phyloP scores from a whole-genome alignment of 139 green algal species.

The Chlorella sp. region DNA sequence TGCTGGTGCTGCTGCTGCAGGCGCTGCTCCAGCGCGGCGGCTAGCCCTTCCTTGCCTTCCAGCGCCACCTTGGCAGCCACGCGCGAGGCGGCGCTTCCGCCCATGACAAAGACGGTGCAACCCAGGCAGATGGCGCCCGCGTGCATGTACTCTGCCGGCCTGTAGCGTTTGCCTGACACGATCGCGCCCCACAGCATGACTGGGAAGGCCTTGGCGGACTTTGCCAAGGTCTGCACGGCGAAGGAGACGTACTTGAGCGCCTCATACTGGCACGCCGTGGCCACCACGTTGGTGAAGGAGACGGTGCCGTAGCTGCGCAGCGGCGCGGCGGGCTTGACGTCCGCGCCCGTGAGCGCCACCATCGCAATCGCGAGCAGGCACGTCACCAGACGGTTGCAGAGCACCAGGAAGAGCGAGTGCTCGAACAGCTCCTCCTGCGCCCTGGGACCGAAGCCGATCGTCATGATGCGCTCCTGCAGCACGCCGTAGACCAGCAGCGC shows the following conservation, averaged over 20 bases:
- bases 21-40: too few relatives aligned
- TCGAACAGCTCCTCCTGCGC: slow-evolving; percentile 61
- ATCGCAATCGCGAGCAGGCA: slow-evolving; percentile 45
- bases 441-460: slow-evolving; percentile 43
- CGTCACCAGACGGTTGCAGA: slow-evolving; percentile 84
- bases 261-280: slow-evolving; percentile 91
- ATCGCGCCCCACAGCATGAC: slow-evolving; percentile 91
- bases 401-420: slow-evolving; percentile 82
- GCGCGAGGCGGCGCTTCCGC: slow-evolving; percentile 24
- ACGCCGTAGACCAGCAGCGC: slow-evolving; percentile 13
- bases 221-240: slow-evolving; percentile 87
- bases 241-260: slow-evolving; percentile 97
- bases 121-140: slow-evolving; percentile 55
- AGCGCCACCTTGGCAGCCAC: not conserved
- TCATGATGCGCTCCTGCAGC: slow-evolving; percentile 87
- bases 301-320: slow-evolving; percentile 60
- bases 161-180: slow-evolving; percentile 76
- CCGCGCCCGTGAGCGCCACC: slow-evolving; percentile 22
- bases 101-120: slow-evolving; percentile 71
- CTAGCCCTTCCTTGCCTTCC: too few relatives aligned
- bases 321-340: slow-evolving; percentile 41
- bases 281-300: slow-evolving; percentile 83
- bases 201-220: slow-evolving; percentile 85
- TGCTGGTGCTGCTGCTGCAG: too few relatives aligned
- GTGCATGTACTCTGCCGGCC: slow-evolving; percentile 62